These are phyloP conservation scores for Claviceps pazoutovae DNA, from an alignment of 2,329 filamentous ascomycete species.

Conservation along the genomic window DNA sequence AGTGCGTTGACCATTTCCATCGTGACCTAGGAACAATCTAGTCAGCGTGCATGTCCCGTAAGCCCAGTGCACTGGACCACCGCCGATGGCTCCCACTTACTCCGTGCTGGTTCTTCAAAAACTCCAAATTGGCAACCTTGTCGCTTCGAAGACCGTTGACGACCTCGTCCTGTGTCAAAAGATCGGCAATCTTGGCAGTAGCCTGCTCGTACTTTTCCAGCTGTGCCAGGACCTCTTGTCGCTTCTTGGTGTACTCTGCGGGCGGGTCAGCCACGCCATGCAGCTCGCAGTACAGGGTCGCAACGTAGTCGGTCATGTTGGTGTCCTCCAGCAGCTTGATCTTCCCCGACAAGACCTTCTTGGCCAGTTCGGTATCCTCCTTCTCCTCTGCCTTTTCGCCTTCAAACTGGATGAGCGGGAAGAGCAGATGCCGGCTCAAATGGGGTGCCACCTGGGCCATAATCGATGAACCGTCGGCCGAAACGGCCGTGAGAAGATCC, in stretches of 20 bases:
- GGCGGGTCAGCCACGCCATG: conserved; percentile 66
- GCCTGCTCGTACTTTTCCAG: conserved; percentile 76
- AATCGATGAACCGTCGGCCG: conserved; percentile 60
- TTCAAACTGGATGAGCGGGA: conserved; percentile 88
- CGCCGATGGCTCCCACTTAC: conserved; percentile 34
- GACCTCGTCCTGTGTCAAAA: conserved; percentile 79
- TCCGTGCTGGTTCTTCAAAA: conserved; percentile 88
- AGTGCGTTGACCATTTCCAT: conserved; percentile 91
- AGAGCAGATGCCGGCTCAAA: conserved; percentile 92
- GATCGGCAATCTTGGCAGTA: conserved; percentile 74
- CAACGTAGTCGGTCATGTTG: conserved; percentile 98
- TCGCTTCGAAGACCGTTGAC: conserved; percentile 84
- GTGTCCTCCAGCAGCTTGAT: conserved; percentile 91
- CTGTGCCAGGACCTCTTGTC: conserved; percentile 73
- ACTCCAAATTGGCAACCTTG: conserved; percentile 98
- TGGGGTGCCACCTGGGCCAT: conserved; percentile 80
- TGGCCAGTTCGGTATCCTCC: conserved; percentile 40
- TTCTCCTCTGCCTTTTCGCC: conserved; percentile 69
- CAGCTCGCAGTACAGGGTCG: conserved; percentile 79
- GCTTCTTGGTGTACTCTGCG: conserved; percentile 75
- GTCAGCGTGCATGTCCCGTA: too few relatives aligned
- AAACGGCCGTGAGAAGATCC: conserved; percentile 35
- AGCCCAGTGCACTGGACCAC: neutral
- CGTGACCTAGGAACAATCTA: conserved; percentile 45
- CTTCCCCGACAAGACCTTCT: conserved; percentile 71